phyloP scores from a whole-genome alignment of 2,329 filamentous ascomycete genomes.

The Hysterium pulicare region DNA sequence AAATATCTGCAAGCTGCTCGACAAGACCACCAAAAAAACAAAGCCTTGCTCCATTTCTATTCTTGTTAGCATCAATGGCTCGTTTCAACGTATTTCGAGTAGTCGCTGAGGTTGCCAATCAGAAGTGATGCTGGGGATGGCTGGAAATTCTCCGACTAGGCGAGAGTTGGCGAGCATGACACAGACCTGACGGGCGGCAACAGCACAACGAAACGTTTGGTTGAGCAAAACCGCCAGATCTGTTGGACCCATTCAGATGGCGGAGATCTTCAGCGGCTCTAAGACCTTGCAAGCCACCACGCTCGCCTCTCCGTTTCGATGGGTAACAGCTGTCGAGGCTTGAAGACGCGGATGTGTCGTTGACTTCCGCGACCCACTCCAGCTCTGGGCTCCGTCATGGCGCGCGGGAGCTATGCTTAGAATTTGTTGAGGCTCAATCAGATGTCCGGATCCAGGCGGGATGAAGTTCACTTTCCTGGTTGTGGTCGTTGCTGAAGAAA shows the following conservation, averaged over 20 bases:
- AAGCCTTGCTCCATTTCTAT: constrained; percentile 29
- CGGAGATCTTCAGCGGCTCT: constrained; percentile 13
- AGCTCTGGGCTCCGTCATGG: constrained; percentile 28
- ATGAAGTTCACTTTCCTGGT: constrained; percentile 6
- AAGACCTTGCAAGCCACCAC: constrained; percentile 17
- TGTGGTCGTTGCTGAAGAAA: constrained; percentile 19
- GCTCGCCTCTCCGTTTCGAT: constrained; percentile 12
- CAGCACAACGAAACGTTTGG: constrained; percentile 23
- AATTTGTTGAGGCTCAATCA: constrained; percentile 36
- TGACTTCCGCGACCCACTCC: constrained; percentile 31
- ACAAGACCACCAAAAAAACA: constrained; percentile 17
- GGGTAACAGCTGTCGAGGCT: constrained; percentile 19
- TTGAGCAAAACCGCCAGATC: constrained; percentile 19
- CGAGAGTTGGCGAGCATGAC: constrained; percentile 19
- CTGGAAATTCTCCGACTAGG: constrained; percentile 30
- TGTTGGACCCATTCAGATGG: constrained; percentile 25
- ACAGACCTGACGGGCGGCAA: constrained; percentile 35
- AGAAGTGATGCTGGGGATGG: constrained; percentile 22
- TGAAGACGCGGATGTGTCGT: constrained; percentile 23
- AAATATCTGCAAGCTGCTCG: constrained; percentile 22
- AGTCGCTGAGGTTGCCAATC: constrained; percentile 37
- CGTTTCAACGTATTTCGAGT: constrained; percentile 38
- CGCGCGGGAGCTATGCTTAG: constrained; percentile 38
- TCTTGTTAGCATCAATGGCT: constrained; percentile 28
- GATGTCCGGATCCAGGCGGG: constrained; percentile 12